These are phyloP conservation scores for Allantophomopsis lycopodina DNA, from an alignment of 2,329 filamentous ascomycete species.

Conservation along the genomic window DNA sequence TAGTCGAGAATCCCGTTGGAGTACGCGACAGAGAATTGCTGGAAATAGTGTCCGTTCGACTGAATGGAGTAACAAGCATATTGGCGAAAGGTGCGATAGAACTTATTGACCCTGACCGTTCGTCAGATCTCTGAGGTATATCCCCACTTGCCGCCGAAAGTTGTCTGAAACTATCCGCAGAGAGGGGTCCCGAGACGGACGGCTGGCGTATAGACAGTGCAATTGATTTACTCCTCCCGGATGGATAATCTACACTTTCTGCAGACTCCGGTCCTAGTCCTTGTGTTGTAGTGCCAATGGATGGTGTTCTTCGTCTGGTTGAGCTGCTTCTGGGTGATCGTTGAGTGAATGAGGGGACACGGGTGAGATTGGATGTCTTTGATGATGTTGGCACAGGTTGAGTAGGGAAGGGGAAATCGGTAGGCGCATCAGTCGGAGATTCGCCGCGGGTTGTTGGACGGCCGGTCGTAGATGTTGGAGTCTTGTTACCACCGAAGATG, in stretches of 20 bases:
- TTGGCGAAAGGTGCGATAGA: constrained; percentile 14
- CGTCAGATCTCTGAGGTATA: constrained; percentile 1
- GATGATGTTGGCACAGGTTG: constrained; percentile 17
- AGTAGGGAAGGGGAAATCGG: constrained; percentile 4
- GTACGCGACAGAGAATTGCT: not conserved
- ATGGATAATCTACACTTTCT: no score
- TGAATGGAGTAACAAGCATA: constrained; percentile 16
- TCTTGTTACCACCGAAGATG: constrained; percentile 9
- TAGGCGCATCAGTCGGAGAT: constrained; percentile 2
- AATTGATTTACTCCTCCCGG: not conserved
- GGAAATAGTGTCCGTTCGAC: constrained; percentile 4
- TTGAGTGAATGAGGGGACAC: not conserved
- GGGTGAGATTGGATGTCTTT: not conserved
- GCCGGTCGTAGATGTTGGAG: constrained; percentile 8
- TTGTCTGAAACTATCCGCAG: constrained; percentile 10
- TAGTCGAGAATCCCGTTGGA: not conserved
- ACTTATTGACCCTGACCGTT: constrained; percentile 8
- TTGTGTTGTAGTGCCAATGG: no score
- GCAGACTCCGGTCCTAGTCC: no score
- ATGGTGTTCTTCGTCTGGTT: no score
- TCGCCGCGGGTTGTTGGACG: constrained; percentile 15
- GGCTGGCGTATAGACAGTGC: not conserved
- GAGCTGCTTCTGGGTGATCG: no score
- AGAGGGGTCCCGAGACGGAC: constrained; percentile 2
- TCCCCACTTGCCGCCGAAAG: constrained; percentile 2